Evolutionary conservation across 2,329 filamentous ascomycete genomes (phyloP).

Genomic region (Neofusicoccum umdonicola): DNA sequence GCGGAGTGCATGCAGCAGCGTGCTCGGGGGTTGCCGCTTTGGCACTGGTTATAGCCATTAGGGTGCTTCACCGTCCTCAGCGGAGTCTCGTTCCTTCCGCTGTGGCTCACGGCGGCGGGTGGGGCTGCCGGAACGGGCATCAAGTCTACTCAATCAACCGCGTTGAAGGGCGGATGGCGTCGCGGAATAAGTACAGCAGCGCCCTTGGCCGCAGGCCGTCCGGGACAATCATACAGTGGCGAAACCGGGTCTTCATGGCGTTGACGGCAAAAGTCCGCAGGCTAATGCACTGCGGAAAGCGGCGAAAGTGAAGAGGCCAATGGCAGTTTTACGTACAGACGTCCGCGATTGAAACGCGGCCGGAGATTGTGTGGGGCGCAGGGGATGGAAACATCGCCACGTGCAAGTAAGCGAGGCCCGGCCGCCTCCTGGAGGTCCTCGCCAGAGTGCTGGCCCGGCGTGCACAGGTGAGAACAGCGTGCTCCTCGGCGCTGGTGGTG

Average conservation of each 20-base stretch:
- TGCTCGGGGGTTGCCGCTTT: neutral
- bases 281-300: too few species aligned
- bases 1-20: neutral
- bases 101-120: neutral
- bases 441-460: neutral
- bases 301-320: neutral
- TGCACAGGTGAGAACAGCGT: neutral
- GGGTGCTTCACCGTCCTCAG: neutral
- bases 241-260: too few species aligned
- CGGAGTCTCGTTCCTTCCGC: neutral
- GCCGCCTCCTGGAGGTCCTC: neutral
- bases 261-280: too few species aligned
- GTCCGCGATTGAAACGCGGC: neutral
- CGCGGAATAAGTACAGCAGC: too few species aligned
- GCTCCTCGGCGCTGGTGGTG: neutral
- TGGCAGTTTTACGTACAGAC: neutral
- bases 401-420: neutral
- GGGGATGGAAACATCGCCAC: neutral
- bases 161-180: neutral
- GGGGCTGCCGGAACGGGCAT: neutral
- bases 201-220: too few species aligned
- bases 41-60: neutral
- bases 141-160: neutral
- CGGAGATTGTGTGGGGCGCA: conserved; percentile 3
- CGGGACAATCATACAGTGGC: too few species aligned